phyloP scores from a whole-genome alignment of 2,329 filamentous ascomycete genomes.

The Ustulina deusta region DNA sequence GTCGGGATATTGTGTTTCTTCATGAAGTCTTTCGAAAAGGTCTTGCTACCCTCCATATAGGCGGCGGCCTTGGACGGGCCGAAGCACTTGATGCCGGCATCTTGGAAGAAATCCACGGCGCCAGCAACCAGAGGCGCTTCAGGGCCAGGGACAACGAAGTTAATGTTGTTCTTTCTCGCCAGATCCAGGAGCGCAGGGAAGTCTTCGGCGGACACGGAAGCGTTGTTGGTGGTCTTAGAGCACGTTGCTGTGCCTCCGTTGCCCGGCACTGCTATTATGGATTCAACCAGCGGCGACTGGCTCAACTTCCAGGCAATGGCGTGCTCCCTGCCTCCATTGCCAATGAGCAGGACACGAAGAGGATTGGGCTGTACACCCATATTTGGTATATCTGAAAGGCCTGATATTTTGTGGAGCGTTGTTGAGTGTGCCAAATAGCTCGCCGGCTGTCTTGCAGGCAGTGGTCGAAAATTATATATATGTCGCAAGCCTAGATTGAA shows the following conservation, averaged over 20 bases:
- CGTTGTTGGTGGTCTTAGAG: constrained; percentile 79
- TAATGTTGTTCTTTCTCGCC: constrained; percentile 77
- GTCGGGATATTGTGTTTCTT: constrained; percentile 89
- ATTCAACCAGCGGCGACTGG: constrained; percentile 81
- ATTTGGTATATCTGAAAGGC: constrained; percentile 15
- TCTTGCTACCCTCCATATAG: constrained; percentile 94
- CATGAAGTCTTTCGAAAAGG: constrained; percentile 99
- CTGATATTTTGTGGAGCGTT: neutral
- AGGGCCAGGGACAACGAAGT: constrained; percentile 89
- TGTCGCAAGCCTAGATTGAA: neutral
- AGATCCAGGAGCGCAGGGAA: constrained; percentile 82
- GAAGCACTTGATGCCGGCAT: constrained; percentile 81
- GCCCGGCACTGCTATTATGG: constrained; percentile 78
- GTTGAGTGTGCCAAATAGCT: neutral
- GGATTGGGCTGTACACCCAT: constrained; percentile 48
- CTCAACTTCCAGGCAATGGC: constrained; percentile 93
- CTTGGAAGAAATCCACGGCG: constrained; percentile 83
- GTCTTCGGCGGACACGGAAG: constrained; percentile 76
- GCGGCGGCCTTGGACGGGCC: constrained; percentile 88
- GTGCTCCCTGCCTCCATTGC: constrained; percentile 95
- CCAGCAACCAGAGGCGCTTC: constrained; percentile 95
- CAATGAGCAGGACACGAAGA: constrained; percentile 84
- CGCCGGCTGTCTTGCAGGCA: neutral
- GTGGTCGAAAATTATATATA: neutral
- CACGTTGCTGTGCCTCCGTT: constrained; percentile 86